Evolutionary conservation across 257 asterid species (phyloP), one percentile per base, ranked within the genome.

Genomic region (Gentiana macrophylla): DNA sequence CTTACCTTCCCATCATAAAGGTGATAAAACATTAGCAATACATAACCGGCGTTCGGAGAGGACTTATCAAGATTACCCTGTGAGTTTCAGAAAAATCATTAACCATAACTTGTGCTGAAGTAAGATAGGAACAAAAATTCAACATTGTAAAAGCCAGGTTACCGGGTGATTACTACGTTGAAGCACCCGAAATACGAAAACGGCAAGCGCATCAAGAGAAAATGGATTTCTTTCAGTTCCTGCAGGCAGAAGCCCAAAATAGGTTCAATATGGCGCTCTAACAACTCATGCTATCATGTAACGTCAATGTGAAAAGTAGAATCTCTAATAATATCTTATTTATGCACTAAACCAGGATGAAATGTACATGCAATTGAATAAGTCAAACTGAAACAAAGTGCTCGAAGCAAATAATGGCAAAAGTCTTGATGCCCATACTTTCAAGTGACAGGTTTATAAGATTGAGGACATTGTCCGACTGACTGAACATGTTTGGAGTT

Each of bases 21-120:
- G 74, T 91, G 80, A 75, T 91, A 91, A 73, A 91, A 87, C 90
- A 87, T 79, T 61, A 91, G 72, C 81, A 91, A 68, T 54, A 91
- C 96, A 67, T 71, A 87, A 65, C 98, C 98, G 69, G 81, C 96
- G 75, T 78, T 81, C 45, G 92, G 82, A 62, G 95, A 78, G 62
- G 93, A 74, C 73, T 77, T 80, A 83, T 91, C 98, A 69, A 91
- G 98, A 72, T 84, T 84, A 67, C 98, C 98, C 98, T 91, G 49
- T 63, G 64, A 63, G 62, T 62, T 52, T 57, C 72, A 63, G 63
- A 67, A 49, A 52, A n/a, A 8, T 57, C 55, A 50, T 49, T 68
- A 49, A 36, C 59, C 32, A 61, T 41, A 67, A 66, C 44, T 41
- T 68, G 57, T 32, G 53, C 56, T 44, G 56, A 43, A 60, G 36